Conservation (phyloP, 805 yeast genomes). For the Myxozyma sirexii region DNA sequence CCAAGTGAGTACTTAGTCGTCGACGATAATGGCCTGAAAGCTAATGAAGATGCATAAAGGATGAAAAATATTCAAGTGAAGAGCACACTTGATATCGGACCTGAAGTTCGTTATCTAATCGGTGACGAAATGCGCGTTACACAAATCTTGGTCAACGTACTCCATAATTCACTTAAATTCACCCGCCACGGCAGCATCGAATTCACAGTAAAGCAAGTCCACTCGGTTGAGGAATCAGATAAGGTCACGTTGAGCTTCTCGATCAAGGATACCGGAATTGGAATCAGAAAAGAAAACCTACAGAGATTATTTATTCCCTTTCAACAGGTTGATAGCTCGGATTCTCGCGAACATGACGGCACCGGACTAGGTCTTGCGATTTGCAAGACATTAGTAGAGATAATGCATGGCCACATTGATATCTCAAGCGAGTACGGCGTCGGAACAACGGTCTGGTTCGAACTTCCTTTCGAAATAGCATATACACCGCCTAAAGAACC, state of each 20-base stretch:
- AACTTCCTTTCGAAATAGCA: slow-evolving; percentile 7
- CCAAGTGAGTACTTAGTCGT: neutral
- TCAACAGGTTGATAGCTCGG: slow-evolving; percentile 16
- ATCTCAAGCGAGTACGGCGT: slow-evolving; percentile 7
- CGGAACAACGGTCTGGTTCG: slow-evolving; percentile 18
- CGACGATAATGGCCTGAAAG: neutral
- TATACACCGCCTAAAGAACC: neutral
- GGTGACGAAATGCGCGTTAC: slow-evolving; percentile 13
- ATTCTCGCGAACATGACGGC: slow-evolving; percentile 20
- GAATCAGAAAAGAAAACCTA: slow-evolving; percentile 1
- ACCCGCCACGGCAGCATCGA: slow-evolving; percentile 10
- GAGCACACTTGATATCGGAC: neutral
- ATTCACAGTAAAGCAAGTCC: neutral
- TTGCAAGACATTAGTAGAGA: slow-evolving; percentile 14
- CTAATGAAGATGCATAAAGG: neutral
- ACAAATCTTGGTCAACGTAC: slow-evolving; percentile 12
- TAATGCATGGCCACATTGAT: slow-evolving; percentile 16
- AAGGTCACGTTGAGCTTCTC: slow-evolving; percentile 3
- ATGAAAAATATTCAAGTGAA: slow-evolving; percentile 2
- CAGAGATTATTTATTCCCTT: slow-evolving; percentile 5
- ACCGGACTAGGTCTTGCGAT: slow-evolving; percentile 22
- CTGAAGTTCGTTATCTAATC: neutral
- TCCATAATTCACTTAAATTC: slow-evolving; percentile 20
- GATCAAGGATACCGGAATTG: slow-evolving; percentile 21
- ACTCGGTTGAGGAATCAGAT: neutral